These are phyloP conservation scores for Suillus hirtellus DNA, from an alignment of 768 basidiomycete genomes.

Conservation along the genomic window DNA sequence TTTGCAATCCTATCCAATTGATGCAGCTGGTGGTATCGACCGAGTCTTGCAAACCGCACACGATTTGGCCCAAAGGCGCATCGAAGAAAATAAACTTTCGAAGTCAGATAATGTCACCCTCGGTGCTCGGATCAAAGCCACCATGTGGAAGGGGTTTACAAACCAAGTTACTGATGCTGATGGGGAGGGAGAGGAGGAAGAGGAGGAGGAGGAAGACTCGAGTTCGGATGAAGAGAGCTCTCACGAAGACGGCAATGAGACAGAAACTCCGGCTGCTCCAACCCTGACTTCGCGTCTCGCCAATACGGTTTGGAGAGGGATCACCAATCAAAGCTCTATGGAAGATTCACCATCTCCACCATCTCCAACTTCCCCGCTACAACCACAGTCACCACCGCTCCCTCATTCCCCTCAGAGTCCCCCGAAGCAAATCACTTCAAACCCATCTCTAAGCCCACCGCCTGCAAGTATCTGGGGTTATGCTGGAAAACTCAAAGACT, in stretches of 20 bases:
- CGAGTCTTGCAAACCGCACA: conserved; percentile 65
- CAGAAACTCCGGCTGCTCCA: conserved; percentile 39
- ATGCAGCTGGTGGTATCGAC: conserved; percentile 69
- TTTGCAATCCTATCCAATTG: conserved; percentile 65
- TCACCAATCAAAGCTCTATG: conserved; percentile 76
- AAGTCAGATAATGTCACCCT: conserved; percentile 43
- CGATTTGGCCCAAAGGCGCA: conserved; percentile 57
- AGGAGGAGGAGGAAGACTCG: conserved; percentile 27
- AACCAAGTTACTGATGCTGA: conserved; percentile 47
- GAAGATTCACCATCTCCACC: conserved; percentile 44
- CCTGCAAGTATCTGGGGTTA: conserved; percentile 61
- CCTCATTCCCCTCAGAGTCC: conserved; percentile 12
- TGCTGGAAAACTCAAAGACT: conserved; percentile 72
- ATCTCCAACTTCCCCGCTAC: conserved; percentile 33
- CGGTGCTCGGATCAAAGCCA: conserved; percentile 55
- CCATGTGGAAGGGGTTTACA: conserved; percentile 69
- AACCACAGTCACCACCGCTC: conserved; percentile 28
- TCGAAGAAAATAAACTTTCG: conserved; percentile 35
- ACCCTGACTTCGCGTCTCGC: conserved; percentile 56
- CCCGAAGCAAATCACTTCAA: conserved; percentile 8
- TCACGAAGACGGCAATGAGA: conserved; percentile 45
- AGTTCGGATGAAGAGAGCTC: conserved; percentile 27
- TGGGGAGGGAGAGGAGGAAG: conserved; percentile 32
- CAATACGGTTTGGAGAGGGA: conserved; percentile 71
- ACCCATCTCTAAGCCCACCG: conserved; percentile 13